These are phyloP conservation scores for Crithidia expoeki DNA, from an alignment of 208 protist genomes.

Conservation along the genomic window DNA sequence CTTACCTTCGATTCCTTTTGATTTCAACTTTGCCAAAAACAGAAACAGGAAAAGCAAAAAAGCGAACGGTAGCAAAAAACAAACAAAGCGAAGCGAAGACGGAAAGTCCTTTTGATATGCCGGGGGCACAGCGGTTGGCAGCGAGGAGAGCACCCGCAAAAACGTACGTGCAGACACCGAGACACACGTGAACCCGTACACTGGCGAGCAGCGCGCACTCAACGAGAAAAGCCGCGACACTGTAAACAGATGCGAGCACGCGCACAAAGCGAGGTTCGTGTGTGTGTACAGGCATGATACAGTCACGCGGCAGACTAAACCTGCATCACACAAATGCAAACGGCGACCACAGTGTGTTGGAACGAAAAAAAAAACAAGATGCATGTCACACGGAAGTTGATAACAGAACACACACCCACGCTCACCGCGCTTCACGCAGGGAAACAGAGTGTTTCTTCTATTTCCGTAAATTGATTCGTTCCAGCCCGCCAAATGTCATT, in stretches of 20 bases:
- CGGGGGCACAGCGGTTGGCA: background rate
- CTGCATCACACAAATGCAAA: background rate
- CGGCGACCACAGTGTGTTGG: constrained; percentile 2
- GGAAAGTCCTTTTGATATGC: background rate
- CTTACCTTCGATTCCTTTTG: too few species aligned
- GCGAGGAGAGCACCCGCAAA: background rate
- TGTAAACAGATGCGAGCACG: too few species aligned
- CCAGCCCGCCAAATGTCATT: too few species aligned
- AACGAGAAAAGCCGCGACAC: too few species aligned
- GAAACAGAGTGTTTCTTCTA: background rate
- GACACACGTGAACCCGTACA: background rate
- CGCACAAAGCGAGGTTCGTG: too few species aligned
- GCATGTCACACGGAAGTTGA: background rate
- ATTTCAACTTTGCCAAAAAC: too few species aligned
- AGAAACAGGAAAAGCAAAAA: background rate
- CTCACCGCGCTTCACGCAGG: background rate
- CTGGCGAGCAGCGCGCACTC: background rate
- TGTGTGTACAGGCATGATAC: too few species aligned
- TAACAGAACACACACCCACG: background rate
- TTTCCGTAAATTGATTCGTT: too few species aligned
- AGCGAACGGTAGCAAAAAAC: background rate
- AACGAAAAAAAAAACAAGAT: constrained; percentile 7
- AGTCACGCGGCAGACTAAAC: too few species aligned
- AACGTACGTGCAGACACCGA: background rate
- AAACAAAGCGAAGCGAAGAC: constrained; percentile 15